Evolutionary conservation across 148 eudicot genomes (phyloP), one percentile per base, ranked within the genome.

Genomic region (Amaranthus cruentus): DNA sequence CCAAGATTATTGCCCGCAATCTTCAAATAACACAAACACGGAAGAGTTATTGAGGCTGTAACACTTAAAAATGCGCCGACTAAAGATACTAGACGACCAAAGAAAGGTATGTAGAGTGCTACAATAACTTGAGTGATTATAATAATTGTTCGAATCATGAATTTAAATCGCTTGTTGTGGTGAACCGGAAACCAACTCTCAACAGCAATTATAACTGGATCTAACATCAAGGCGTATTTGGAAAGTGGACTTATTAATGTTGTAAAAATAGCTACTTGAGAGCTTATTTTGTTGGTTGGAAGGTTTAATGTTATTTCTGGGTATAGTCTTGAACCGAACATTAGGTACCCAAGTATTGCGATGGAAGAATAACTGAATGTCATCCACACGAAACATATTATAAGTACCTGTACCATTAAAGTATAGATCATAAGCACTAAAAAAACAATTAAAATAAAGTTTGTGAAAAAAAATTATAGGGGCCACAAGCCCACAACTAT

Each of bases 261-360:
- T 38, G 69, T 66, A 4, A 14, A 66, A 3, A 66, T 66, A 47
- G 69, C 69, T 6, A 66, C 69, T 66, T 49, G 48, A 2, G 69
- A 66, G 69, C 69, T 66, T 3, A 66, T 53, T 49, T 66, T 66
- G 7, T 18, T 3, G 49, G 47, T 48, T 0, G 69, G 69, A 66
- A 66, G 69, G 55, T 66, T 66, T 54, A 66, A 42, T 47, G 69
- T 66, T 66, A 66, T 66, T 8, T 66, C 69, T 7, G 85, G 80
- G 49, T 85, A 80, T 47, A 82, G 67, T 6, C 79, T 66, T 51
- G 76, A 75, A 21, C 87, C 87, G 18, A 84, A 84, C 87, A 84
- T 84, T 47, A 82, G 62, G 55, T 74, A 82, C 38, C 87, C 87
- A 9, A 66, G 21, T 46, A 82, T 52, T 4, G 87, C 85, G 77